Conservation (phyloP, 176 grass and related monocot genomes). For the Chloris gayana region DNA sequence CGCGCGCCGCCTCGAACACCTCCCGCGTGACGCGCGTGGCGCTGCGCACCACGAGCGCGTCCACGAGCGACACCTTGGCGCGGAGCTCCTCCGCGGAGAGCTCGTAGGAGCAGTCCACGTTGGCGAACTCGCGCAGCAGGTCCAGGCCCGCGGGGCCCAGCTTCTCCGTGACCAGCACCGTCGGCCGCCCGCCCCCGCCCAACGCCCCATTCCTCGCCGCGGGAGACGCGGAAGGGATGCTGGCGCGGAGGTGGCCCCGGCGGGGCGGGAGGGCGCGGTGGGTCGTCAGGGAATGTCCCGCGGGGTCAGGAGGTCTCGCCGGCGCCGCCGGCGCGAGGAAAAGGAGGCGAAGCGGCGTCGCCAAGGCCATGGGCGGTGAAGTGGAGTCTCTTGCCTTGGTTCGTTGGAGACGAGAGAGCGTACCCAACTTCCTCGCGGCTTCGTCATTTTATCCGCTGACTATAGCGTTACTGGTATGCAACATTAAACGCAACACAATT, state of each 20-base stretch:
- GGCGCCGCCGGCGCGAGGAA: conserved; percentile 28
- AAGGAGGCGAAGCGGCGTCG: conserved; percentile 44
- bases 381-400: neutral
- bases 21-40: conserved; percentile 69
- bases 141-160: conserved; percentile 56
- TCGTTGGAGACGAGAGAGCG: neutral
- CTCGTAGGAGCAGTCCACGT: conserved; percentile 90
- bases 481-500: no score
- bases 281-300: neutral
- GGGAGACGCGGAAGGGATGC: neutral
- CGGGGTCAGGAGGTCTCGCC: neutral
- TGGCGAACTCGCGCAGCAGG: conserved; percentile 55
- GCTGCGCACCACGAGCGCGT: conserved; percentile 83
- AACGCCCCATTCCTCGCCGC: neutral
- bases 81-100: conserved; percentile 78
- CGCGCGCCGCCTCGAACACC: conserved; percentile 82
- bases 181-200: conserved; percentile 39
- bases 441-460: no score
- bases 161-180: conserved; percentile 79
- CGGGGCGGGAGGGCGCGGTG: conserved; percentile 10
- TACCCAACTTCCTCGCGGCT: neutral
- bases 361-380: conserved; percentile 49
- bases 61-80: conserved; percentile 74
- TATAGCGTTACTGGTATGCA: no score
- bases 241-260: conserved; percentile 10